Conservation (phyloP, 2,329 filamentous ascomycete species). For the Claviceps digitariae region DNA sequence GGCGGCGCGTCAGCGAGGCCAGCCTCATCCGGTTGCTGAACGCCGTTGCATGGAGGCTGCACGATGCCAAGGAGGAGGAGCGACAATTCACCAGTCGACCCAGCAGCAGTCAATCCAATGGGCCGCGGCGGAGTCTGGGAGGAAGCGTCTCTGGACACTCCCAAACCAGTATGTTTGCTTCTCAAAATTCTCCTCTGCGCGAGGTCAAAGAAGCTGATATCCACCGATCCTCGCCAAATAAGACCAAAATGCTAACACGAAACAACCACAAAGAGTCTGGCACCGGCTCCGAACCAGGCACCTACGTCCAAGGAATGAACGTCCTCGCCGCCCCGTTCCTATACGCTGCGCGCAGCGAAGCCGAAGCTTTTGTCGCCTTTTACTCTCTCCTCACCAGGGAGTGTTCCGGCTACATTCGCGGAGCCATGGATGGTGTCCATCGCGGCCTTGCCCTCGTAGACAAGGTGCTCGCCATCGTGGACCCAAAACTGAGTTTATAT, state of each 20-base stretch:
- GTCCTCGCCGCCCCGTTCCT: conserved; percentile 91
- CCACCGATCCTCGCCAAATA: not conserved
- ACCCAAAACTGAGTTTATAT: conserved; percentile 73
- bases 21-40: conserved; percentile 90
- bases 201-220: not conserved
- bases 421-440: conserved; percentile 95
- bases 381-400: conserved; percentile 76
- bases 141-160: conserved; percentile 24
- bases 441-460: conserved; percentile 83
- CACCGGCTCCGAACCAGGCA: conserved; percentile 51
- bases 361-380: conserved; percentile 87
- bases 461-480: conserved; percentile 80
- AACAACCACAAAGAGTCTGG: conserved; percentile 47
- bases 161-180: conserved; percentile 25
- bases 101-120: conserved; percentile 23
- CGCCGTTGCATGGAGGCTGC: conserved; percentile 84
- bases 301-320: conserved; percentile 98
- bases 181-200: not conserved
- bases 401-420: conserved; percentile 85
- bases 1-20: conserved; percentile 86
- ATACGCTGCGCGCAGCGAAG: conserved; percentile 86
- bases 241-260: conserved; percentile 18
- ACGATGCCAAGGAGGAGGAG: conserved; percentile 55
- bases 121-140: conserved; percentile 18
- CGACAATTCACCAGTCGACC: conserved; percentile 20